Evolutionary conservation across 331 rosid genomes (phyloP).

Genomic region (Pyrus hybrid): DNA sequence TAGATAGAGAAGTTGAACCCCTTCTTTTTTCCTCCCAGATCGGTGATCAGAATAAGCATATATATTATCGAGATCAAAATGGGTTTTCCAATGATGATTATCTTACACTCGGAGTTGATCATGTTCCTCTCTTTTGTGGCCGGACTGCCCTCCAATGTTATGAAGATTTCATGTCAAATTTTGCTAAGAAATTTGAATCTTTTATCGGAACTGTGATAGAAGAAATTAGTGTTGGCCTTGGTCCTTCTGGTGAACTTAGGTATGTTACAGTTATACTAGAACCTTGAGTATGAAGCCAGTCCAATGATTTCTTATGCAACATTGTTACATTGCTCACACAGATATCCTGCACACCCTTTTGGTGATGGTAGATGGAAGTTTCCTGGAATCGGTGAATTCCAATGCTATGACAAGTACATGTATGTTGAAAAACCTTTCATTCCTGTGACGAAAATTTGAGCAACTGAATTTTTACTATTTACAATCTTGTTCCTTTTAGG

Average conservation of each 20-base stretch:
- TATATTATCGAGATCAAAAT: conserved; percentile 28
- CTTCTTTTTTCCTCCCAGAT: conserved; percentile 10
- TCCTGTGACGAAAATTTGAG: neutral
- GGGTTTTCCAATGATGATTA: conserved; percentile 27
- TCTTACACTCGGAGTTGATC: conserved; percentile 37
- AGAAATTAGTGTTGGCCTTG: conserved; percentile 36
- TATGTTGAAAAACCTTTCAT: conserved; percentile 5
- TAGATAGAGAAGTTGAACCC: neutral
- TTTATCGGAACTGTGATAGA: conserved; percentile 23
- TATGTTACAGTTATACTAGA: conserved; percentile 12
- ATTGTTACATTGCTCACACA: neutral
- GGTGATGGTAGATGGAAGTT: conserved; percentile 36
- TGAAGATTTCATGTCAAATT: conserved; percentile 24
- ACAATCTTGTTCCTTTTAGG: conserved; percentile 15
- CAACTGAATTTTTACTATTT: neutral
- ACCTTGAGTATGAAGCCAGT: neutral
- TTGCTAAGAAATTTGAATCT: conserved; percentile 23
- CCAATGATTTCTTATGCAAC: neutral
- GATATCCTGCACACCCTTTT: too few relatives aligned
- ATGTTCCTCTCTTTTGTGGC: conserved; percentile 28
- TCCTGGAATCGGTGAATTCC: conserved; percentile 35
- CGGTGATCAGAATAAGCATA: conserved; percentile 26
- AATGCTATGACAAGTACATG: conserved; percentile 42
- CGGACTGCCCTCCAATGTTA: conserved; percentile 38
- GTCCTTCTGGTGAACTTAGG: conserved; percentile 36